Base-by-base conservation (phyloP, 441 rosid species). In the Aleurites moluccanus region DNA sequence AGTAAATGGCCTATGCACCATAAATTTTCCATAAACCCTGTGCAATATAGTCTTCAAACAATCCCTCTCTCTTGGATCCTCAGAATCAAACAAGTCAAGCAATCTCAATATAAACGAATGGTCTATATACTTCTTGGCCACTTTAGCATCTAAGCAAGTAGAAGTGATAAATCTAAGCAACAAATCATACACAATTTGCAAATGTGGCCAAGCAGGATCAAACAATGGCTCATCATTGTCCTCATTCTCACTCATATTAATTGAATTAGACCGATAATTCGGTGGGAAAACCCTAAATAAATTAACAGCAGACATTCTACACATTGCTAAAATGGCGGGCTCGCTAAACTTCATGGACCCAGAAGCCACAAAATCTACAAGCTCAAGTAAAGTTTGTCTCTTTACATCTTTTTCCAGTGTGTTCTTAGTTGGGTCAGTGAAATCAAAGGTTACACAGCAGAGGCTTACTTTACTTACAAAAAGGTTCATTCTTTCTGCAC, bases 41-140 rank as follows among this genome's bases (percentile, higher is more conserved):
- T 93, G 98, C 82, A 92, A 75, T 73, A 87, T 86, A 47, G 91
- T 85, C 85, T 93, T 93, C 77, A 93, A 86, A 78, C 92, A 90
- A 67, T 93, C 98, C 67, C 96, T 86, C 76, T 93, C 98, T 75
- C 98, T 85, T 2, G 97, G 97, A 77, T 93, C 98, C 85, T 93
- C 97, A 0, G 98, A 90, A 76, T 92, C 94, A 69, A 88, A 92
- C 88, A 90, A 86, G 70, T 90, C 98, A 0, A 93, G 92, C 81
- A 93, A 73, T 80, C 92, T 88, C 83, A 90, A 81, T 53, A 93
- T 86, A 79, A 91, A 93, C 7, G 94, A 88, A 77, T 92, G 97
- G 70, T 93, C 98, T 27, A 92, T 77, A 55, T 91, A 92, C 86
- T 89, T 93, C 84, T 93, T 90, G 1, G 98, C 98, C 38, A 86